Percentiles rank a stretch among this genome's conserved stretches.
Conservation (phyloP, 2,329 filamentous ascomycete genomes). For the Leptographium lundbergii region DNA sequence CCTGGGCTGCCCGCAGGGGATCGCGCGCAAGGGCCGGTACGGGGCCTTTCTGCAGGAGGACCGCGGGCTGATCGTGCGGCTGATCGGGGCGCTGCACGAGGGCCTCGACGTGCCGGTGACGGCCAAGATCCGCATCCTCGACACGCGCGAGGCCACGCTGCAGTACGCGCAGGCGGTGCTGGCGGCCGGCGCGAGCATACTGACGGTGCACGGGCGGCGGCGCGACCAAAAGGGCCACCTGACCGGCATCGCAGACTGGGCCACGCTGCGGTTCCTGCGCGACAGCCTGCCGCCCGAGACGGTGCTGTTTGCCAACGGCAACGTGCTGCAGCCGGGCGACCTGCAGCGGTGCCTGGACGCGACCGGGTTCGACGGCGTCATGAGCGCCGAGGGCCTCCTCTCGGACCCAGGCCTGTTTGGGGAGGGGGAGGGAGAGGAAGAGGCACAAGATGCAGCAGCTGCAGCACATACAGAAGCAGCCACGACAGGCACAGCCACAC, state of each 20-base stretch:
- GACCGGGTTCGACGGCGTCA: slow-evolving; percentile 83
- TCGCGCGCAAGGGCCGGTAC: slow-evolving; percentile 81
- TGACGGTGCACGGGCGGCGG: slow-evolving; percentile 81
- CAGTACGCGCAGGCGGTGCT: slow-evolving; percentile 83
- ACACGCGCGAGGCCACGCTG: slow-evolving; percentile 74
- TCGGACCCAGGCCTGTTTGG: slow-evolving; percentile 85
- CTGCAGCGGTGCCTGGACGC: slow-evolving; percentile 63
- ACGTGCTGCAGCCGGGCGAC: slow-evolving; percentile 72
- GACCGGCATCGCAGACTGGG: slow-evolving; percentile 88
- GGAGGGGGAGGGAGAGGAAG: slow-evolving; percentile 35
- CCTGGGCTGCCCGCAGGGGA: slow-evolving; percentile 90
- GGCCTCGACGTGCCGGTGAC: slow-evolving; percentile 76
- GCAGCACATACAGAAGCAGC: too few species aligned
- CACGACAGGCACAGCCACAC: background rate
- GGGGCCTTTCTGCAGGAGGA: slow-evolving; percentile 93
- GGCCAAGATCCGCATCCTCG: slow-evolving; percentile 85
- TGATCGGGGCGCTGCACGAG: slow-evolving; percentile 73
- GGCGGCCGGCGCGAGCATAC: slow-evolving; percentile 76
- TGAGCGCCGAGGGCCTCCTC: slow-evolving; percentile 92
- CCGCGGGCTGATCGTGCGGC: slow-evolving; percentile 64
- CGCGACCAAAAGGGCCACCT: slow-evolving; percentile 93
- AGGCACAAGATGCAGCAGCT: background rate
- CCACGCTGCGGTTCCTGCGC: slow-evolving; percentile 66
- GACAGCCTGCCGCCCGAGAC: slow-evolving; percentile 76
- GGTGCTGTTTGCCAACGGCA: slow-evolving; percentile 94